These are phyloP conservation scores for Hortaea sp. DNA, from an alignment of 2,329 filamentous ascomycete genomes.

Conservation along the genomic window DNA sequence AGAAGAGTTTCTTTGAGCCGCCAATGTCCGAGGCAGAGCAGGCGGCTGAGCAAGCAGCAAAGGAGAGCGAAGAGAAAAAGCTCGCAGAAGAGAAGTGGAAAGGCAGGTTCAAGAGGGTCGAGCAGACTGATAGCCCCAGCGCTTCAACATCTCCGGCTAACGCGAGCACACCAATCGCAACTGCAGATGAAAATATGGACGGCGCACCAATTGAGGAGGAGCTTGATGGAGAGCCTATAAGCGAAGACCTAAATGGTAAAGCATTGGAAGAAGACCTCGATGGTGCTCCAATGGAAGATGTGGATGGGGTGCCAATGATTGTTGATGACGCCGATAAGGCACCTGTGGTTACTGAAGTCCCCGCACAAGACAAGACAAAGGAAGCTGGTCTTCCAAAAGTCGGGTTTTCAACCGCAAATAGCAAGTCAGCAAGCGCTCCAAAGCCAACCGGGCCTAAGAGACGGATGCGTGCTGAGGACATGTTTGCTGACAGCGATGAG, in stretches of 20 bases:
- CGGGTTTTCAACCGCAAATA: neutral
- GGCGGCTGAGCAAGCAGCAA: conserved; percentile 55
- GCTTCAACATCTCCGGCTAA: conserved; percentile 11
- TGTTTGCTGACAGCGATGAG: conserved; percentile 68
- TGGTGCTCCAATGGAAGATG: conserved; percentile 15
- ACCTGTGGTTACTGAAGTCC: conserved; percentile 1
- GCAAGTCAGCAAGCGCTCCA: neutral
- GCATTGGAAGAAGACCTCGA: conserved; percentile 24
- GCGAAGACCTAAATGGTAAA: conserved; percentile 40
- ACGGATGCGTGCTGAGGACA: conserved; percentile 68
- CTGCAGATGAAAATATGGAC: conserved; percentile 30
- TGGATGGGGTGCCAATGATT: neutral
- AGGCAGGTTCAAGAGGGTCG: conserved; percentile 40
- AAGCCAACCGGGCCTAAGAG: conserved; percentile 31
- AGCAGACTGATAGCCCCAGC: conserved; percentile 29
- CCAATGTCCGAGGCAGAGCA: conserved; percentile 38
- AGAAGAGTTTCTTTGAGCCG: conserved; percentile 60
- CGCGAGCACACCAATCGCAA: conserved; percentile 24
- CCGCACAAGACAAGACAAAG: neutral
- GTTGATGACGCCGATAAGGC: conserved; percentile 2
- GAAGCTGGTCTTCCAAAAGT: neutral
- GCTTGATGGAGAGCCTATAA: conserved; percentile 16
- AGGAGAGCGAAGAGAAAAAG: conserved; percentile 38
- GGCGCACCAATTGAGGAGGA: conserved; percentile 30
- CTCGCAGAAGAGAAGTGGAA: conserved; percentile 27